Evolutionary conservation across 2,329 filamentous ascomycete genomes (phyloP), one percentile per base, ranked within the genome.

Genomic region (Coniochaeta ligniaria): DNA sequence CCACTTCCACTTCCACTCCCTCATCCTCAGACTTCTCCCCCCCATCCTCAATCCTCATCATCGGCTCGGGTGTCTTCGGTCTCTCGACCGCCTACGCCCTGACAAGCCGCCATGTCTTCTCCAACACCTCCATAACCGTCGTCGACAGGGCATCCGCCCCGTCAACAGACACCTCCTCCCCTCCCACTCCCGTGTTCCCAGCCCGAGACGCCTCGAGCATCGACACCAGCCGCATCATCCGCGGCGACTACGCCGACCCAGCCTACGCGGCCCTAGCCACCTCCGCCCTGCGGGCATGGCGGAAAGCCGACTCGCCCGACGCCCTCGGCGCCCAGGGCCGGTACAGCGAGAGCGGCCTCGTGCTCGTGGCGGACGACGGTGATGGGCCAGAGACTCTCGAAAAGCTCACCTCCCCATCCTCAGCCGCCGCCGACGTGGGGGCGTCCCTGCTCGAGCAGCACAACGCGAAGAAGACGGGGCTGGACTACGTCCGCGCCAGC

Each of bases 191-290:
- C 28, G 81, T 87, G 41, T 87, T 88, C 68, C 85, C 85, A 1
- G 78, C 83, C 7, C 74, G 78, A 50, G 84, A 89, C 67, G 79
- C 80, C 61, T 80, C 84, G 58, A 85, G 82, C 64, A 80, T 87
- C 68, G 86, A 89, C 74, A 80, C 79, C 4, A 87, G 84, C 16
- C 82, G 86, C 65, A 86, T 88, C 66, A 79, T 89, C 64, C 80
- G 86, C 60, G 76, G 84, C 58, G 94, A 98, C 79, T 98, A 98
- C 70, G 87, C 90, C 6, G 87, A 94, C 69, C 77, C 84, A 0
- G 83, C 87, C 24, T 98, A 98, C 74, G 84, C 91, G 6, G 76
- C 80, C 17, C 84, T 98, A 54, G 92, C 88, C 22, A 80, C 84
- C 20, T 78, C 84, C 38, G 92, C 92, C 1, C 89, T 91, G 68